Conservation (phyloP, 1,284 basidiomycete genomes). For the Cryptococcus sp. region DNA sequence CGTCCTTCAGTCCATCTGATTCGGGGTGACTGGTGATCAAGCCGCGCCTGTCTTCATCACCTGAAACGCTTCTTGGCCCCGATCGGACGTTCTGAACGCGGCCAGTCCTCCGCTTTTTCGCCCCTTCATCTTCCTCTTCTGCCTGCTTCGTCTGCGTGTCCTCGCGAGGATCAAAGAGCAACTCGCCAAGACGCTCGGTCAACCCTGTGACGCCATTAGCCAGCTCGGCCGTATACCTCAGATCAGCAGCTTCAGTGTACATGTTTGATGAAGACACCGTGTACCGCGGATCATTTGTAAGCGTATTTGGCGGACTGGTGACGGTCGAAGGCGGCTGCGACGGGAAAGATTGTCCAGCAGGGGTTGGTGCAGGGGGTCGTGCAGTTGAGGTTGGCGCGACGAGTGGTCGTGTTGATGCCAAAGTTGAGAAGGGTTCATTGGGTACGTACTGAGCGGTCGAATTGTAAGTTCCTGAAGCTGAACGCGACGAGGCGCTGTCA, state of each 20-base stretch:
- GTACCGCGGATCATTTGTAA: no score
- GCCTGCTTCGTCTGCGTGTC: constrained; percentile 2
- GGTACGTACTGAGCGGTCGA: no score
- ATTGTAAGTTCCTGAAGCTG: no score
- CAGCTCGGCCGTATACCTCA: constrained; percentile 33
- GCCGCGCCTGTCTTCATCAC: neutral
- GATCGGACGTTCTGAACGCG: neutral
- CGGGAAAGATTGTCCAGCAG: no score
- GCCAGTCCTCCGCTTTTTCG: constrained; percentile 19
- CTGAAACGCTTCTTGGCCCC: neutral
- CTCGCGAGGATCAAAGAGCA: constrained; percentile 39
- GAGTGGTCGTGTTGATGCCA: no score
- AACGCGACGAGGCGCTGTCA: no score
- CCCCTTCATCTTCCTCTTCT: constrained; percentile 15
- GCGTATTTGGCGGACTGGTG: no score
- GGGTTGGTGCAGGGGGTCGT: no score
- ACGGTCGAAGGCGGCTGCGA: no score
- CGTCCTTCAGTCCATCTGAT: constrained; percentile 39
- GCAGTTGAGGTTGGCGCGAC: no score
- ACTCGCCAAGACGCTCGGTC: constrained; percentile 46
- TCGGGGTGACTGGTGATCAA: constrained; percentile 22
- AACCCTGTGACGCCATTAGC: constrained; percentile 13
- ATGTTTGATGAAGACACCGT: constrained; percentile 6
- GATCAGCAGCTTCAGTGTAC: constrained; percentile 29
- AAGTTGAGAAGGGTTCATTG: no score